Evolutionary conservation across 2,329 filamentous ascomycete genomes (phyloP), one percentile per base, ranked within the genome.

Genomic region (Clarireedia monteithiana): DNA sequence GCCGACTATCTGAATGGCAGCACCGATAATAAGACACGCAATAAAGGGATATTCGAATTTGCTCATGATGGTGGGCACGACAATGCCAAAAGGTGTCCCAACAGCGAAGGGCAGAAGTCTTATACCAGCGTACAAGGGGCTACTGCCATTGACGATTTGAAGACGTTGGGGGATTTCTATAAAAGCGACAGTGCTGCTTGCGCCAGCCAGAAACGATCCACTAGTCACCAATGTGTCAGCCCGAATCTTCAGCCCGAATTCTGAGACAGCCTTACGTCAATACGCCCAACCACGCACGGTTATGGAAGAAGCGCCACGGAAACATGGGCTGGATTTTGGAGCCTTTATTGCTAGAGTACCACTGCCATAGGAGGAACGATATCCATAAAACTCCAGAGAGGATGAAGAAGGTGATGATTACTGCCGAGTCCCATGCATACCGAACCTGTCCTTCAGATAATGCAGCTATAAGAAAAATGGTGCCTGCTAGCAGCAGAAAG

Each of bases 391-490:
- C 23, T 48, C 53, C 56, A 10, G 60, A 60, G n/a, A 62, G 20
- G 1, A 64, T 40, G 0, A 68, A 50, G 2, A 66, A 67, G 9
- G 64, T 59, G 4, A 76, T 67, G 4, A 78, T 70, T 5, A 70
- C 58, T 0, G 68, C 67, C 45, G 71, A 74, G 6, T 59, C 64
- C 76, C 76, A 79, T 3, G 71, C 60, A 50, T 74, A 76, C 5
- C 66, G 66, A 17, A 69, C 62, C 5, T 75, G 75, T 5, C 66
- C 75, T 59, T 76, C 69, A 48, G 79, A 71, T 14, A 79, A 66
- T 1, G 71, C 74, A 40, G 75, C 73, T 15, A 77, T 71, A n/a
- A 78, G 61, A 3, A 78, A 66, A 3, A 75, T 69, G 0, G 74
- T 75, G 3, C 70, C 70, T 0, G 68, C 69, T 6, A 78, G 66